Percentiles rank a stretch among this genome's conserved stretches.
Evolutionary conservation across 2,329 filamentous ascomycete genomes (phyloP).

Genomic region (Cadophora luteo-olivacea): DNA sequence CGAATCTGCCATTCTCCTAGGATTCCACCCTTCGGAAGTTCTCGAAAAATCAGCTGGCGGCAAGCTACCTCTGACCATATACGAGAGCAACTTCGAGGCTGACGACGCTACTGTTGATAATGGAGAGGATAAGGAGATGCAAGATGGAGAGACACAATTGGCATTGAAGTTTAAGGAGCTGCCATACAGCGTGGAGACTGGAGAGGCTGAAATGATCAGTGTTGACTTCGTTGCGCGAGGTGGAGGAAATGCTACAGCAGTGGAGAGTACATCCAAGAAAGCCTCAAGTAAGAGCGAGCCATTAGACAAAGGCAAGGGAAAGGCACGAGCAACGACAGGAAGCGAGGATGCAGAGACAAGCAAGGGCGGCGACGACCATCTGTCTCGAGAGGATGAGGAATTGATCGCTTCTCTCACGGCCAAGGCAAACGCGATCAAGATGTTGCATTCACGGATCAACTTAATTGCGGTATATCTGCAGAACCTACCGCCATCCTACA

Average conservation of each 20-base stretch:
- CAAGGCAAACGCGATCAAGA: conserved; percentile 92
- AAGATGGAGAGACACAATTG: conserved; percentile 62
- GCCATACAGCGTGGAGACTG: conserved; percentile 88
- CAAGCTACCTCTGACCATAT: conserved; percentile 88
- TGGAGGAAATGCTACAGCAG: conserved; percentile 78
- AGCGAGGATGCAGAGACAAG: conserved; percentile 40
- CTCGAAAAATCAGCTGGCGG: conserved; percentile 67
- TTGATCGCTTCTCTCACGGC: conserved; percentile 74
- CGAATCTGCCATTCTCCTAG: conserved; percentile 83
- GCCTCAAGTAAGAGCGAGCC: conserved; percentile 43
- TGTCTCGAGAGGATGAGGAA: conserved; percentile 67
- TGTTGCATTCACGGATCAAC: conserved; percentile 80
- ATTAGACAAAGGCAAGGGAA: conserved; percentile 40
- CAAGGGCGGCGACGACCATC: conserved; percentile 53
- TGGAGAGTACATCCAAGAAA: conserved; percentile 46
- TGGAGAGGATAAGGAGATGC: conserved; percentile 74
- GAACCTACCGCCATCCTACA: conserved; percentile 70
- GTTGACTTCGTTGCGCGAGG: conserved; percentile 91
- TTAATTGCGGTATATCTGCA: conserved; percentile 80
- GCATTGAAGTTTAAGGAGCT: conserved; percentile 82
- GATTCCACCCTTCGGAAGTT: conserved; percentile 77
- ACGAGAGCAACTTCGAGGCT: conserved; percentile 83
- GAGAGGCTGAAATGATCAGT: conserved; percentile 96
- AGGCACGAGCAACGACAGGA: conserved; percentile 44
- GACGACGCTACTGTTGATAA: conserved; percentile 59